Base-by-base conservation (phyloP, 2,329 filamentous ascomycete genomes). In the Microdochium bolleyi region DNA sequence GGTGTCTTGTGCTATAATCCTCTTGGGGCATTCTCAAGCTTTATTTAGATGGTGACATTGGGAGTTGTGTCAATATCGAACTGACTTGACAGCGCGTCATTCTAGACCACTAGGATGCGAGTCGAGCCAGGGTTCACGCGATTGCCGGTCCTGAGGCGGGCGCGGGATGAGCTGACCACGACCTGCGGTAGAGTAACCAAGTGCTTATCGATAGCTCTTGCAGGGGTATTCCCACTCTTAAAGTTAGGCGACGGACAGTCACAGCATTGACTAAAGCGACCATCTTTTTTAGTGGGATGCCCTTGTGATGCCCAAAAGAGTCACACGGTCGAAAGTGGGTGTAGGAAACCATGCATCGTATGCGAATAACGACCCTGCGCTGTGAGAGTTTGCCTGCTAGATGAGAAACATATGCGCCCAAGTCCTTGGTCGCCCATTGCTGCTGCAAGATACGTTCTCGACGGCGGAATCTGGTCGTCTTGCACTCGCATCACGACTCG, bases 1-100 rank as follows among this genome's bases (percentile, higher is more conserved):
- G 53, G 59, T 56, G 44, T 27, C 11, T 2, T 34, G 21, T 21
- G 25, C 38, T 49, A 19, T 32, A n/a, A 22, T 32, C 21, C 9
- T n/a, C 3, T 51, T 14, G 16, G 34, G 34, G 11, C 34, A 38
- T 38, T 19, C 14, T 38, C 34, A 14, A 19, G 30, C n/a, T n/a
- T n/a, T n/a, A n/a, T n/a, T n/a, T n/a, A n/a, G n/a, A n/a, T n/a
- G n/a, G n/a, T n/a, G n/a, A n/a, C n/a, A n/a, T n/a, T n/a, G n/a
- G n/a, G n/a, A 30, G 27, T 30, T 30, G 27, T 30, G 5, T 11
- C n/a, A n/a, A n/a, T n/a, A n/a, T n/a, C n/a, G n/a, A n/a, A n/a
- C n/a, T n/a, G n/a, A n/a, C n/a, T n/a, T n/a, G n/a, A n/a, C n/a
- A n/a, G n/a, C n/a, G n/a, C n/a, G n/a, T n/a, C n/a, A n/a, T n/a